Percentiles rank a stretch among this genome's conserved stretches.
Conservation (phyloP, 371 early-diverging fungal species). For the Ordospora pajunii region DNA sequence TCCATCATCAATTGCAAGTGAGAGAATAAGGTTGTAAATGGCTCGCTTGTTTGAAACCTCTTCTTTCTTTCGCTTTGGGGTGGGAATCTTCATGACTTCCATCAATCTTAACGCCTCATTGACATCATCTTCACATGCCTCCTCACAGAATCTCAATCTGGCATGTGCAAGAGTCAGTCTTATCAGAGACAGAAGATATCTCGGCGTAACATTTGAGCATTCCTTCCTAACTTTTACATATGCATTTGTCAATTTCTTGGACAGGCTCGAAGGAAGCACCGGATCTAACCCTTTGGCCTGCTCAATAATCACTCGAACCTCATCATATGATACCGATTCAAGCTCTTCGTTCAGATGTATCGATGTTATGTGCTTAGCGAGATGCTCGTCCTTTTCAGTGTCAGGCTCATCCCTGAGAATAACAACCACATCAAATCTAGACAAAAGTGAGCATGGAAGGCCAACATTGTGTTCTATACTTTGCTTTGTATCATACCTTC, state of each 20-base stretch:
- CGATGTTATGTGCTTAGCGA: conserved; percentile 53
- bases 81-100: conserved; percentile 67
- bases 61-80: conserved; percentile 55
- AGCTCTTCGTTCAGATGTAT: conserved; percentile 42
- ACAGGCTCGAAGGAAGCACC: conserved; percentile 18
- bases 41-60: background rate
- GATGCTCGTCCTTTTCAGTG: conserved; percentile 69
- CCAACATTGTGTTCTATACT: conserved; percentile 88
- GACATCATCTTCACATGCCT: conserved; percentile 73
- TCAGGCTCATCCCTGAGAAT: conserved; percentile 80
- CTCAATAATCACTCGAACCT: conserved; percentile 31
- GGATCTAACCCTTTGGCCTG: conserved; percentile 30
- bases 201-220: conserved; percentile 55
- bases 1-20: conserved; percentile 30
- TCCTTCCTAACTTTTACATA: conserved; percentile 65
- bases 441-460: conserved; percentile 81
- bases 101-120: conserved; percentile 83
- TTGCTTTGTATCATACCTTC: conserved; percentile 75
- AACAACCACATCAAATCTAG: conserved; percentile 87
- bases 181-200: conserved; percentile 72
- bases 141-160: conserved; percentile 70
- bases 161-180: conserved; percentile 79
- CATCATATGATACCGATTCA: conserved; percentile 13
- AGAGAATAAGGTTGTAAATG: conserved; percentile 54
- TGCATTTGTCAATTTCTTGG: conserved; percentile 39